Conservation (phyloP, 345 rosid genomes). For the Moricandia moricandioides region DNA sequence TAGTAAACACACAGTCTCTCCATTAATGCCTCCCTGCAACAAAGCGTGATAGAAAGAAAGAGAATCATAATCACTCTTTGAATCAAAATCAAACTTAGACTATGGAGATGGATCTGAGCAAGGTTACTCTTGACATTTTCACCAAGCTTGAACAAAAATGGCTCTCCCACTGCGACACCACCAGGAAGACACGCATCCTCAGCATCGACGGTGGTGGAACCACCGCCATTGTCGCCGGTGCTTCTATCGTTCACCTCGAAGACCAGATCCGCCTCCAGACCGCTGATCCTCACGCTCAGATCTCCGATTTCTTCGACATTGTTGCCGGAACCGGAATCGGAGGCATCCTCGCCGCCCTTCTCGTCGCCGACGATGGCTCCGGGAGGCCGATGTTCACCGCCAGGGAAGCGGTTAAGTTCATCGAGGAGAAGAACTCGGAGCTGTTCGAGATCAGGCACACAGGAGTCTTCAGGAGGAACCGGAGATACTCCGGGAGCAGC, state of each 20-base stretch:
- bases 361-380: conserved; percentile 68
- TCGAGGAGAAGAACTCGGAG: conserved; percentile 47
- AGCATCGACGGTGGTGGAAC: conserved; percentile 91
- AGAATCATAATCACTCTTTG: background rate
- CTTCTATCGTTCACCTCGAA: conserved; percentile 71
- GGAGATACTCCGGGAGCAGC: conserved; percentile 62
- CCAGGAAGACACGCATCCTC: conserved; percentile 67
- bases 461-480: conserved; percentile 48
- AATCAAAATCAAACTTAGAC: background rate
- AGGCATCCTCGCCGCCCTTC: conserved; percentile 68
- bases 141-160: conserved; percentile 83
- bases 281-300: conserved; percentile 62
- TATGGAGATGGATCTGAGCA: conserved; percentile 71
- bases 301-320: conserved; percentile 86
- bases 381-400: conserved; percentile 76
- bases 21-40: conserved; percentile 24
- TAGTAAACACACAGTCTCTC: conserved; percentile 4
- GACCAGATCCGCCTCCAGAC: conserved; percentile 80
- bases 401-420: conserved; percentile 56
- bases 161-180: conserved; percentile 76
- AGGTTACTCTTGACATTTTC: conserved; percentile 91
- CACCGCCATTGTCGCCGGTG: conserved; percentile 62
- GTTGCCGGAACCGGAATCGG: conserved; percentile 90
- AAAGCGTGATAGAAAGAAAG: conserved; percentile 17
- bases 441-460: conserved; percentile 47